These are phyloP conservation scores for Aspergillus vadensis DNA, from an alignment of 2,329 filamentous ascomycete genomes.

Conservation along the genomic window DNA sequence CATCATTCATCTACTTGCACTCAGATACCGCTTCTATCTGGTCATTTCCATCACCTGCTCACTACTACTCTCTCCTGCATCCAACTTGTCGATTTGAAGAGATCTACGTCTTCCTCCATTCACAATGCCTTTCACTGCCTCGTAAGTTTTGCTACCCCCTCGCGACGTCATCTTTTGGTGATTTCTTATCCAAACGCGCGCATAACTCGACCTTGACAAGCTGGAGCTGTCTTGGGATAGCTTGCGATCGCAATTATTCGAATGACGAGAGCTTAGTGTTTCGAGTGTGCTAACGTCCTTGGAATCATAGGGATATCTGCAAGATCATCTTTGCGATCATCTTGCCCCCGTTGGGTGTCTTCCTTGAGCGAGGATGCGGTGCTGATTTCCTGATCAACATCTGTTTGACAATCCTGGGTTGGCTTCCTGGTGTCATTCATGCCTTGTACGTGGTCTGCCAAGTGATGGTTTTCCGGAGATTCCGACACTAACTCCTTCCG, in stretches of 20 bases:
- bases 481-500: conserved; percentile 20
- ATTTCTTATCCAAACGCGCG: background rate
- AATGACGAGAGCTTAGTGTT: background rate
- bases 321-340: conserved; percentile 87
- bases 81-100: conserved; percentile 15
- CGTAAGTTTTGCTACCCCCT: conserved; percentile 42
- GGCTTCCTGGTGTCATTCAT: conserved; percentile 85
- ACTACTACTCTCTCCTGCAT: conserved; percentile 2
- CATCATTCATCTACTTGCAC: background rate
- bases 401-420: conserved; percentile 75
- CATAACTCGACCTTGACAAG: background rate
- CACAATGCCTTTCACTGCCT: conserved; percentile 54
- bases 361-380: conserved; percentile 89
- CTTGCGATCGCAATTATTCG: background rate
- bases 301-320: conserved; percentile 65
- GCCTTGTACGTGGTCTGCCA: conserved; percentile 65
- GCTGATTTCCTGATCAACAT: conserved; percentile 91
- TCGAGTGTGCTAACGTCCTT: conserved; percentile 10
- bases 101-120: conserved; percentile 30
- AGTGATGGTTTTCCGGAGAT: background rate
- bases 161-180: background rate
- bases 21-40: background rate
- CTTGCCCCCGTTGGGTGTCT: conserved; percentile 87
- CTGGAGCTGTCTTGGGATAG: background rate
- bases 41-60: background rate